Evolutionary conservation across 345 rosid species (phyloP), one percentile per base, ranked within the genome.

Genomic region (Eucalyptus sp.): DNA sequence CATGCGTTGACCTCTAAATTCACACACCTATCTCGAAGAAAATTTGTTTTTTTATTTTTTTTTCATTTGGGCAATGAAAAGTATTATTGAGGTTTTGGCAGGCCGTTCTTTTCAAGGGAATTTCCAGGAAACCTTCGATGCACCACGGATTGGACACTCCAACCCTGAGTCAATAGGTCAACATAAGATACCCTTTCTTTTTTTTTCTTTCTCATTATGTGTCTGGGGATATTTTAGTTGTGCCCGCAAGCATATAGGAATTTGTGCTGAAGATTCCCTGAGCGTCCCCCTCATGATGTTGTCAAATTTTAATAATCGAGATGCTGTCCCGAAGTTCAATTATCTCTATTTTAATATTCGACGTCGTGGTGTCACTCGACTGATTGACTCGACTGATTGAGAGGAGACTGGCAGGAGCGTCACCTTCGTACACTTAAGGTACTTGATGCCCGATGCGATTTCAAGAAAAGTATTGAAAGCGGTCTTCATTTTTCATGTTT

Each of bases 401-500:
- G 8, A 2, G 4, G 1, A 29, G 68, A 29, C 4, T 13, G 7
- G 16, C 62, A 0, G 6, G 6, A 56, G 62, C 6, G 13, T 5
- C 62, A 18, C 13, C 13, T 25, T 5, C 29, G 62, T 56, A 56
- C 62, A 2, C 2, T 0, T 25, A 13, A 5, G 62, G 2, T 56
- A 25, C 29, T 56, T 56, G 13, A 56, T 10, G 13, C 29, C 29
- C 15, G 31, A 27, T 13, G 33, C 8, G 2, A 27, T 60, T 12
- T 60, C 4, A 29, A 60, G 7, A 29, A 29, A 12, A 27, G 31
- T 27, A 60, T 60, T 2, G 0, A 27, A 62, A 29, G 8, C 8
- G 2, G 0, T 27, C 31, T 27, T 60, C 31, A 60, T 12, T 27
- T 11, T 27, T 60, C 0, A 1, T 2, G 0, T 4, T 0, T 4